phyloP scores from a whole-genome alignment of 306 rosid species.

The Pachyrhizus erosus region DNA sequence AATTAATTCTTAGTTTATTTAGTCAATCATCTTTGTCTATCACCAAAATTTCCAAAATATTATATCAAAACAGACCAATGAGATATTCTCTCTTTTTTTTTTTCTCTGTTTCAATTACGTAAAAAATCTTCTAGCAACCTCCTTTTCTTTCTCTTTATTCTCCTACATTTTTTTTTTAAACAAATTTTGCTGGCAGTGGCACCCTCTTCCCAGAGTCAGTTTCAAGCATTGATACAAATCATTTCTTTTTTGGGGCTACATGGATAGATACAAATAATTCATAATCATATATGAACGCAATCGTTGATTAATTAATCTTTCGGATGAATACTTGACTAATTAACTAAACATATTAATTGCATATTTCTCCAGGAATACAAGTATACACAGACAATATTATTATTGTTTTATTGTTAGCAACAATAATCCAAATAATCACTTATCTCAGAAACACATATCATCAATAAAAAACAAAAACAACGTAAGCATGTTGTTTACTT shows the following conservation, averaged over 20 bases:
- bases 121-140: constrained; percentile 34
- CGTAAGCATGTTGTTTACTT: not conserved
- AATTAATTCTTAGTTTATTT: constrained; percentile 5
- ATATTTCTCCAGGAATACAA: not conserved
- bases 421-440: constrained; percentile 16
- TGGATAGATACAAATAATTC: not conserved
- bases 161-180: constrained; percentile 2
- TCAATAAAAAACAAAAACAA: not conserved
- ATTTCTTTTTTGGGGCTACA: constrained; percentile 30
- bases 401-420: not conserved
- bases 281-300: constrained; percentile 31
- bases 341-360: constrained; percentile 4
- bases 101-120: not conserved
- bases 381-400: not conserved
- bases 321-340: constrained; percentile 10
- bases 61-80: not conserved
- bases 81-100: not conserved
- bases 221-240: constrained; percentile 29
- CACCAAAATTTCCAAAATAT: constrained; percentile 39
- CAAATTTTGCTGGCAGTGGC: constrained; percentile 49
- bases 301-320: constrained; percentile 38
- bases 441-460: not conserved
- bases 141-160: not conserved
- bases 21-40: constrained; percentile 38
- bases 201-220: constrained; percentile 32